phyloP scores from a whole-genome alignment of 192 early-diverging fungal species.

The Podochytrium sp. region DNA sequence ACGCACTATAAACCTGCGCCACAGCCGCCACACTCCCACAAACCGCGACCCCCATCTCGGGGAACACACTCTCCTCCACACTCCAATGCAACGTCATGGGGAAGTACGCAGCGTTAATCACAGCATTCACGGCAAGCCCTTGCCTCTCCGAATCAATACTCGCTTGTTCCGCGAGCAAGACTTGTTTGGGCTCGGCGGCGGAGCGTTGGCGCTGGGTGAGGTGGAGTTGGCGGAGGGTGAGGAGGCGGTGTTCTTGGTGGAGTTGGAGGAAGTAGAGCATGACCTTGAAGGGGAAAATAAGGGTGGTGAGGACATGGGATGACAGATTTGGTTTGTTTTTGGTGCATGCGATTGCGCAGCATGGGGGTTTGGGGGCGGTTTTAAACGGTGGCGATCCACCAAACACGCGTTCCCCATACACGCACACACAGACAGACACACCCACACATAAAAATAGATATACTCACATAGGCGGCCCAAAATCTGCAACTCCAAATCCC shows the following conservation, averaged over 20 bases:
- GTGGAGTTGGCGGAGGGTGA: constrained; percentile 26
- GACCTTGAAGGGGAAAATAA: constrained; percentile 11
- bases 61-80: constrained; percentile 81
- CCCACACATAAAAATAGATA: neutral
- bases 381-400: neutral
- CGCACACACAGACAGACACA: neutral
- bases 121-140: constrained; percentile 69
- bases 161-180: constrained; percentile 39
- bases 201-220: constrained; percentile 11
- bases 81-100: constrained; percentile 93
- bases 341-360: neutral
- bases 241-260: constrained; percentile 58
- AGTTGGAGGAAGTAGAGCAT: constrained; percentile 86
- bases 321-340: too few species aligned
- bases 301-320: neutral
- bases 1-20: constrained; percentile 79
- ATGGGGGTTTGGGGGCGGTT: neutral
- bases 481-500: constrained; percentile 95
- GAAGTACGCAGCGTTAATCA: constrained; percentile 93
- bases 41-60: constrained; percentile 88
- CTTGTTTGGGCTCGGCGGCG: constrained; percentile 18
- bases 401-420: neutral
- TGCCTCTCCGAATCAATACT: constrained; percentile 69
- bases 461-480: constrained; percentile 88
- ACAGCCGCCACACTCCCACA: constrained; percentile 93